Evolutionary conservation across 352 stramenopile species (phyloP).

Genomic region (Phytophthora tentaculata): DNA sequence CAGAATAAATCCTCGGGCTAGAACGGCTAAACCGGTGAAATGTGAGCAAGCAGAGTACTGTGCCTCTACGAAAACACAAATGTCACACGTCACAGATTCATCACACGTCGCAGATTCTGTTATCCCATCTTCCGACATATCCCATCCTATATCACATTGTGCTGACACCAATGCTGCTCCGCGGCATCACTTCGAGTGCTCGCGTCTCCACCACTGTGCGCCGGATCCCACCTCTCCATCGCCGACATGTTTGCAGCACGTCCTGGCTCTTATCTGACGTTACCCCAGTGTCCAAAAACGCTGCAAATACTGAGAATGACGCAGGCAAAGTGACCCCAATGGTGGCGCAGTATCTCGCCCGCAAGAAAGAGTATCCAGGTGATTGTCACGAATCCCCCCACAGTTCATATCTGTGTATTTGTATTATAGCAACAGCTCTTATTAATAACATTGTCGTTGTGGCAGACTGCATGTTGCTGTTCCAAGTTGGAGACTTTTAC

Average conservation of each 20-base stretch:
- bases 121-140: constrained; percentile 10
- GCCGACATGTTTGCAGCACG: constrained; percentile 12
- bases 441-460: neutral
- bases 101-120: constrained; percentile 17
- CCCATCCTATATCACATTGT: constrained; percentile 15
- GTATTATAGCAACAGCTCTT: neutral
- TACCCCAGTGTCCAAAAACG: neutral
- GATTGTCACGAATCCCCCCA: neutral
- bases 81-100: neutral
- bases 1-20: too few relatives aligned
- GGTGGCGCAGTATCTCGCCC: constrained; percentile 73
- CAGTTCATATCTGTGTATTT: neutral
- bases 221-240: neutral
- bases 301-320: constrained; percentile 9
- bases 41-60: too few relatives aligned
- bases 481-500: constrained; percentile 88
- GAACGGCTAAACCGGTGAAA: too few relatives aligned
- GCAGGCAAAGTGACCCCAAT: constrained; percentile 57
- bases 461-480: constrained; percentile 81
- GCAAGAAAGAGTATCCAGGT: constrained; percentile 83
- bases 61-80: too few relatives aligned
- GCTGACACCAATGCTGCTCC: constrained; percentile 22
- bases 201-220: neutral
- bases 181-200: constrained; percentile 14
- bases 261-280: constrained; percentile 26